Conservation (phyloP, 2,329 filamentous ascomycete genomes). For the Clonostachys solani region DNA sequence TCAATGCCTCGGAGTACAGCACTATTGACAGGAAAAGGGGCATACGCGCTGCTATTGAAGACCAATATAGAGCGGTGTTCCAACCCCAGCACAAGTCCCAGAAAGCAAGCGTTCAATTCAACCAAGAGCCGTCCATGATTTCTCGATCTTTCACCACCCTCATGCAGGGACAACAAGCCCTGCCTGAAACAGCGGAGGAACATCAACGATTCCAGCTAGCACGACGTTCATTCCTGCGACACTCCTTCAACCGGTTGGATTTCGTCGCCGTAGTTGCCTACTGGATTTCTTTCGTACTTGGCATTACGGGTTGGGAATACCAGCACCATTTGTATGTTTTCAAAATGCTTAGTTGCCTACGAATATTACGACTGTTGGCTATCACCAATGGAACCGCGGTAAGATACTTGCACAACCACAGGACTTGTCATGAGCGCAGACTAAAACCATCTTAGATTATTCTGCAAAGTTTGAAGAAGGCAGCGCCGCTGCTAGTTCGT, state of each 20-base stretch:
- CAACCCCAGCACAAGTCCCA: slow-evolving; percentile 72
- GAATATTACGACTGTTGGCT: slow-evolving; percentile 85
- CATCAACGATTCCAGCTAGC: slow-evolving; percentile 83
- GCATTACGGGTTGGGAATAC: slow-evolving; percentile 65
- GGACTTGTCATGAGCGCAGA: slow-evolving; percentile 4
- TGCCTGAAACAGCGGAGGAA: slow-evolving; percentile 62
- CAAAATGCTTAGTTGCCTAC: slow-evolving; percentile 92
- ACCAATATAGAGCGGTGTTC: slow-evolving; percentile 76
- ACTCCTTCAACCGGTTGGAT: slow-evolving; percentile 93
- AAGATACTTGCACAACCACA: slow-evolving; percentile 26
- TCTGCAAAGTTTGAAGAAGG: slow-evolving; percentile 89
- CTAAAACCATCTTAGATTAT: slow-evolving; percentile 61
- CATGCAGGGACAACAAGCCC: slow-evolving; percentile 55
- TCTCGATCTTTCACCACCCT: slow-evolving; percentile 78
- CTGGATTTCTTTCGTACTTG: slow-evolving; percentile 83
- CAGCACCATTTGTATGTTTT: slow-evolving; percentile 79
- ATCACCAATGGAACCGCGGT: slow-evolving; percentile 91
- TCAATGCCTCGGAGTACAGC: slow-evolving; percentile 90
- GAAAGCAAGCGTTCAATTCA: slow-evolving; percentile 40
- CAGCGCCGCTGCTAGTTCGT: slow-evolving; percentile 84
- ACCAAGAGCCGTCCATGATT: slow-evolving; percentile 58
- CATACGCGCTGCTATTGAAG: slow-evolving; percentile 66
- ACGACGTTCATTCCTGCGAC: slow-evolving; percentile 84
- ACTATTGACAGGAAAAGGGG: slow-evolving; percentile 78
- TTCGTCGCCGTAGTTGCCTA: slow-evolving; percentile 93